Evolutionary conservation across 192 early-diverging fungal species (phyloP).

Genomic region (Umbelopsis ramanniana): DNA sequence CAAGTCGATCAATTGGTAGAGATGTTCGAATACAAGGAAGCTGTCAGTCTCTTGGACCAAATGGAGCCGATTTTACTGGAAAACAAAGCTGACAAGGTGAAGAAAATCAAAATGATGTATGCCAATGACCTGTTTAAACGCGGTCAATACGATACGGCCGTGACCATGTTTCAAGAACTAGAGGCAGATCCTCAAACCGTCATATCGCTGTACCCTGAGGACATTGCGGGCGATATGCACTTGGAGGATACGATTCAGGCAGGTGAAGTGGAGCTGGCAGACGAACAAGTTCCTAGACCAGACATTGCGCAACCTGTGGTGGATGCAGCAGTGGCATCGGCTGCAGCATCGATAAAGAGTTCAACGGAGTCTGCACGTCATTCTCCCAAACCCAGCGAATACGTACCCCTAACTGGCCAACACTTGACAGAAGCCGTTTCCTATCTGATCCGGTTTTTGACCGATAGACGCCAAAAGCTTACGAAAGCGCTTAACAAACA

Average conservation of each 20-base stretch:
- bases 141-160: constrained; percentile 67
- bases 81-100: constrained; percentile 67
- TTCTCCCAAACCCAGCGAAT: constrained; percentile 3
- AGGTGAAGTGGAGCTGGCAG: constrained; percentile 21
- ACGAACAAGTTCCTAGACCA: constrained; percentile 22
- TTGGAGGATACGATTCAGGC: constrained; percentile 39
- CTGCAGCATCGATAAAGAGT: constrained; percentile 24
- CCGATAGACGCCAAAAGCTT: constrained; percentile 81
- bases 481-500: constrained; percentile 53
- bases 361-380: not conserved
- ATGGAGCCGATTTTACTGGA: constrained; percentile 74
- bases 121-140: constrained; percentile 73
- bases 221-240: constrained; percentile 58
- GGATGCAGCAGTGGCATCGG: constrained; percentile 20
- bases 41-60: constrained; percentile 74
- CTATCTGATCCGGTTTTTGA: constrained; percentile 85
- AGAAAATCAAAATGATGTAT: constrained; percentile 65
- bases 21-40: constrained; percentile 74
- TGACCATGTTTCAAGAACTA: constrained; percentile 69
- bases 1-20: constrained; percentile 73
- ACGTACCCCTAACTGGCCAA: constrained; percentile 43
- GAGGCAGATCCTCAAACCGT: constrained; percentile 67
- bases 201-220: constrained; percentile 70
- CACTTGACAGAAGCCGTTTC: constrained; percentile 61
- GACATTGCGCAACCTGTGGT: not conserved